Percentiles rank a stretch among this genome's conserved stretches.
Conservation (phyloP, 73 alveolate species). For the Tetrahymena thermophila region DNA sequence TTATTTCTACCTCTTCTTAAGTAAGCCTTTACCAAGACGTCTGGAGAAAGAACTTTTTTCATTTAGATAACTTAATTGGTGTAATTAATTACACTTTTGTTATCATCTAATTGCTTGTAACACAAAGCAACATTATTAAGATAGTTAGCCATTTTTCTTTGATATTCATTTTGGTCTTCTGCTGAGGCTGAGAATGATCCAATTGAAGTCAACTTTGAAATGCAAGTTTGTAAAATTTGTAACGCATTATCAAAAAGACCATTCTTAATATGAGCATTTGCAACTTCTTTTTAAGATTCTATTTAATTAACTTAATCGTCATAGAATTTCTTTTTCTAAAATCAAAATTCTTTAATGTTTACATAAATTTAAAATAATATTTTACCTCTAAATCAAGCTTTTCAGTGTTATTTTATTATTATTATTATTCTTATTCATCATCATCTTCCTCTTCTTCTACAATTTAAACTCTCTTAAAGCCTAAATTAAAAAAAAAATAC, state of each 20-base stretch:
- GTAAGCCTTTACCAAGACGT: constrained; percentile 15
- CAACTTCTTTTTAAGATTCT: constrained; percentile 26
- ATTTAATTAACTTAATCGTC: constrained; percentile 15
- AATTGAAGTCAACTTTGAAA: constrained; percentile 1
- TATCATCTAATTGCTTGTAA: constrained; percentile 43
- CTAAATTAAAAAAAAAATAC: background rate
- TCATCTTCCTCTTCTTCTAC: constrained; percentile 61
- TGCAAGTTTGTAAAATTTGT: constrained; percentile 15
- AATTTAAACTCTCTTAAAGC: constrained; percentile 57
- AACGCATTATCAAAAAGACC: constrained; percentile 65
- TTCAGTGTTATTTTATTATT: background rate
- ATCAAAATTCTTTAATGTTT: background rate
- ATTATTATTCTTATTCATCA: constrained; percentile 31
- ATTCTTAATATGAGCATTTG: constrained; percentile 39
- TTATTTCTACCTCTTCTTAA: constrained; percentile 24
- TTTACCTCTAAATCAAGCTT: background rate
- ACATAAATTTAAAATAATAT: background rate
- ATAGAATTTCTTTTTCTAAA: constrained; percentile 23
- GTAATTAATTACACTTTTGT: constrained; percentile 47
- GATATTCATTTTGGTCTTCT: constrained; percentile 3
- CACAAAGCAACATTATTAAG: constrained; percentile 59
- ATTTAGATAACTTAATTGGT: constrained; percentile 36
- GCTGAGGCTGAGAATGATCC: background rate
- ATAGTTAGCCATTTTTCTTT: constrained; percentile 35
- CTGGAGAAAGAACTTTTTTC: constrained; percentile 9